Percentiles rank a stretch among this genome's conserved stretches.
phyloP scores from a whole-genome alignment of 768 basidiomycete genomes.

The Gloeophyllum trabeum region DNA sequence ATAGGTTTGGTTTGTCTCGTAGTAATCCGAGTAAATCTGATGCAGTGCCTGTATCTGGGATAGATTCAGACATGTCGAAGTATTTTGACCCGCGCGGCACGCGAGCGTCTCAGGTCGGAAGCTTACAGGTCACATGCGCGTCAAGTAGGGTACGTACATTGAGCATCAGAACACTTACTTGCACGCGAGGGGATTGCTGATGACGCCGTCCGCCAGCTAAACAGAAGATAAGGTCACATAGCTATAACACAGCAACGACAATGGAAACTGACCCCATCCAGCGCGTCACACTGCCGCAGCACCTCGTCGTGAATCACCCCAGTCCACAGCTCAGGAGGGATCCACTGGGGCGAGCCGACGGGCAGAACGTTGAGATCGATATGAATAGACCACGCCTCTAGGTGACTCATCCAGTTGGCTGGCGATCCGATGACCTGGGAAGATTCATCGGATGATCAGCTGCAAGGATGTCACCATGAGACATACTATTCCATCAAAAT shows the following conservation, averaged over 20 bases:
- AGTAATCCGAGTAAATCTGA: background rate
- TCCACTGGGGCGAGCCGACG: conserved; percentile 13
- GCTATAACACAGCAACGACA: background rate
- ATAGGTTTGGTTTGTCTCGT: background rate
- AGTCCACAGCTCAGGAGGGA: conserved; percentile 14
- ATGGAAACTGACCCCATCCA: conserved; percentile 15
- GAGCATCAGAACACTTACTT: conserved; percentile 3
- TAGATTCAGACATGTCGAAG: background rate
- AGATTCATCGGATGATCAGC: background rate
- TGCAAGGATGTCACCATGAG: background rate
- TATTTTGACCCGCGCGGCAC: background rate
- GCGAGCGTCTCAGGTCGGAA: background rate
- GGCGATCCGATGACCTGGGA: conserved; percentile 19
- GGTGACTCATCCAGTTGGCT: conserved; percentile 14
- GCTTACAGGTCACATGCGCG: background rate
- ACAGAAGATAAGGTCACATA: background rate
- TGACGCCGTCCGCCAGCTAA: conserved; percentile 17
- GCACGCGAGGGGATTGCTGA: conserved; percentile 14
- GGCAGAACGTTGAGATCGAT: conserved; percentile 13
- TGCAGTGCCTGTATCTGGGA: background rate
- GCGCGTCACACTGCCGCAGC: conserved; percentile 18
- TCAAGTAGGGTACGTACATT: background rate
- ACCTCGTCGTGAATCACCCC: conserved; percentile 18
- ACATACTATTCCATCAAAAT: conserved; percentile 20
- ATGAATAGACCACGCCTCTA: conserved; percentile 13